phyloP scores from a whole-genome alignment of 805 yeast genomes.

The Schwanniomyces vanrijiae region DNA sequence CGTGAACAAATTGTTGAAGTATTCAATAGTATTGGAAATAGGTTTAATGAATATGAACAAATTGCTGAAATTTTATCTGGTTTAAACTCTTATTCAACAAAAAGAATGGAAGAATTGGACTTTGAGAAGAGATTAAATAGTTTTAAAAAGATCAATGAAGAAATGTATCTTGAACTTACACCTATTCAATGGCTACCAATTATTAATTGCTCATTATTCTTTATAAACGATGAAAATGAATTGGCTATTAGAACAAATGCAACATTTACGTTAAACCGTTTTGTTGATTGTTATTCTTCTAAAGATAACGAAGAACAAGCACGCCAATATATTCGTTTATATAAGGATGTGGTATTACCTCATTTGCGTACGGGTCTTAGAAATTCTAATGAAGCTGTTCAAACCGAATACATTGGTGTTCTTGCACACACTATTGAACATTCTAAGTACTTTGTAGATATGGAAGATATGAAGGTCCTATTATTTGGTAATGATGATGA shows the following conservation, averaged over 20 bases:
- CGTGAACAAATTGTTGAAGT: constrained; percentile 62
- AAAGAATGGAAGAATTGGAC: constrained; percentile 71
- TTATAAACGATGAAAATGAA: constrained; percentile 76
- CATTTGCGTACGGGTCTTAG: constrained; percentile 67
- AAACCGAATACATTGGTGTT: constrained; percentile 68
- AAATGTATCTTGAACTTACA: constrained; percentile 40
- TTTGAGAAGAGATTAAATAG: constrained; percentile 73
- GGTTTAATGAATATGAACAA: constrained; percentile 40
- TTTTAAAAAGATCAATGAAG: constrained; percentile 64
- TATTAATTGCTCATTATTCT: constrained; percentile 64
- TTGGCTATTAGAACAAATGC: constrained; percentile 79
- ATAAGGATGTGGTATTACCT: constrained; percentile 62
- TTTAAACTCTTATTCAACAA: constrained; percentile 66
- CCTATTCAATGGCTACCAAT: constrained; percentile 78
- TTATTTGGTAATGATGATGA: constrained; percentile 70
- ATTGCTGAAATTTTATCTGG: constrained; percentile 58
- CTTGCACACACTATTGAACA: constrained; percentile 61
- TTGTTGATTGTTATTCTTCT: constrained; percentile 54
- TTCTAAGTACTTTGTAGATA: constrained; percentile 45
- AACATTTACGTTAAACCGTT: constrained; percentile 58
- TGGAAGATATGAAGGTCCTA: constrained; percentile 66
- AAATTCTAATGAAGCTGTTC: constrained; percentile 54
- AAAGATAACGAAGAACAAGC: constrained; percentile 23
- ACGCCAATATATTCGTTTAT: constrained; percentile 31
- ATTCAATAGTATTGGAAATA: constrained; percentile 57